Base-by-base conservation (phyloP, 148 eudicot genomes). In the Silene latifolia region DNA sequence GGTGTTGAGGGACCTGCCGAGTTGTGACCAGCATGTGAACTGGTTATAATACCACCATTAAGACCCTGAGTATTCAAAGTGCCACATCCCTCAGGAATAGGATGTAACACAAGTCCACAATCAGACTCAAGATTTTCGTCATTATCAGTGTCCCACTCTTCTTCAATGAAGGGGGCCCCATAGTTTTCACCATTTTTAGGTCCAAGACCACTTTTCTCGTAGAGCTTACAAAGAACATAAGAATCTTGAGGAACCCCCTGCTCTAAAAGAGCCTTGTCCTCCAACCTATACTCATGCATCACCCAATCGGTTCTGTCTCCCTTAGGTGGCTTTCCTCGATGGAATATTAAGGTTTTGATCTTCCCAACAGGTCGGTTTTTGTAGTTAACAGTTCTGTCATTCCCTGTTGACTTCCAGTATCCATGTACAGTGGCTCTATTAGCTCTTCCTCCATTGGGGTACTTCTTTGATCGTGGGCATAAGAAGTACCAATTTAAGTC, bases 251-350 rank as follows among this genome's bases (percentile, higher is more conserved):
- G 23, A 3, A 88, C 76, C 46, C 91, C 92, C 14, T 64, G 67
- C 46, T 77, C 87, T 68, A 78, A 79, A 63, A 88, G 72, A 10
- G 75, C 59, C 51, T 74, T 44, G 59, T 89, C 96, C 14, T 72
- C 70, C 21, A 91, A 76, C 74, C 84, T 80, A 46, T 86, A 93
- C 77, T 93, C 97, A n/a, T 93, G 84, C 78, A 93, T 87, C 17
- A 91, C 93, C 98, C 97, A 91, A 74, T 94, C 82, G 0, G 96
- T 94, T 72, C 98, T 82, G 19, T 88, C 80, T 21, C 93, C 96
- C 58, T 79, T 77, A 5, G 87, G 90, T 4, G 96, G 69, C 74
- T 85, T 86, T 23, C 97, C 95, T 17, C 4, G 24, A 63, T 93
- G 90, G 11, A 93, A 94, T 25, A 94, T 68, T 63, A 94, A 65